Conservation (phyloP, 139 green algal genomes). For the Nannochloris sp. region DNA sequence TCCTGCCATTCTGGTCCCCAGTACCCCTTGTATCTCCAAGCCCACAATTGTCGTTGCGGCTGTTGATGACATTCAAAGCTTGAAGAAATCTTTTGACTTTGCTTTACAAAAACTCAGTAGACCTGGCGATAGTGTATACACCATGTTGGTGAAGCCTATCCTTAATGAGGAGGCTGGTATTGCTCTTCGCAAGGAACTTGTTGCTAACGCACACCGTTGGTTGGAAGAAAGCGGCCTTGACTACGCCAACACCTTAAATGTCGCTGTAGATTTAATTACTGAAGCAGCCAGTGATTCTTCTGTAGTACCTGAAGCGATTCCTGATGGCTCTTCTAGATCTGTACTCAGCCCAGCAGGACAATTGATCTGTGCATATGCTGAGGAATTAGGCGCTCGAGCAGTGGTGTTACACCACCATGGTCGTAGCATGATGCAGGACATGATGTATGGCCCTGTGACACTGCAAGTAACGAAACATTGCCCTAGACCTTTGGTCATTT, state of each 20-base stretch:
- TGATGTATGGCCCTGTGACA: constrained; percentile 26
- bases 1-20: neutral
- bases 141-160: neutral
- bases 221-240: constrained; percentile 1
- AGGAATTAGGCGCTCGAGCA: constrained; percentile 3
- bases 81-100: constrained; percentile 22
- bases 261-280: constrained; percentile 15
- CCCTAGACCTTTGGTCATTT: constrained; percentile 13
- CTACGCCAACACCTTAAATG: constrained; percentile 8
- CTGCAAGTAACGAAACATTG: constrained; percentile 19
- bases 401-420: constrained; percentile 27
- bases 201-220: constrained; percentile 12
- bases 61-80: constrained; percentile 4
- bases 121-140: constrained; percentile 12
- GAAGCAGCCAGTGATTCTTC: neutral
- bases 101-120: constrained; percentile 7
- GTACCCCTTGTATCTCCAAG: neutral
- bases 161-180: constrained; percentile 9
- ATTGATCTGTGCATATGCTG: neutral
- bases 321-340: neutral
- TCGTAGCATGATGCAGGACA: constrained; percentile 20
- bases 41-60: constrained; percentile 11
- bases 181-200: constrained; percentile 12
- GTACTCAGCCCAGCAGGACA: neutral
- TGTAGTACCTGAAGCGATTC: neutral